phyloP scores from a whole-genome alignment of 768 basidiomycete species.

The Psilocybe cubensis region DNA sequence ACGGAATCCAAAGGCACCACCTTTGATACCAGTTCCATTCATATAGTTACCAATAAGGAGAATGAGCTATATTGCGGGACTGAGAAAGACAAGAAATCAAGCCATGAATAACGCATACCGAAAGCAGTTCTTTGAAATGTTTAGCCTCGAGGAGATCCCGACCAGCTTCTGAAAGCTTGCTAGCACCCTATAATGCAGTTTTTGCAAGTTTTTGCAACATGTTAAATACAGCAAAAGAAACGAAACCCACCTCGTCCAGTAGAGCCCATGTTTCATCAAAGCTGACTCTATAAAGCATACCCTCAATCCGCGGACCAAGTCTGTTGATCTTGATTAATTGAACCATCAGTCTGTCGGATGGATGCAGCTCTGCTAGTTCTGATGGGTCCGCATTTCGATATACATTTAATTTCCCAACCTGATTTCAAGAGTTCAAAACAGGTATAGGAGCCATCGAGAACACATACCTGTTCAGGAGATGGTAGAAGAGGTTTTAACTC shows the following conservation, averaged over 20 bases:
- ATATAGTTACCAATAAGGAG: conserved; percentile 97
- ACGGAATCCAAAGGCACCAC: conserved; percentile 96
- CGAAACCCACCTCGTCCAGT: conserved; percentile 70
- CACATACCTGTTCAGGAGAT: conserved; percentile 81
- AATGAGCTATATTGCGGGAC: conserved; percentile 74
- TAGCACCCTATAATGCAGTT: conserved; percentile 61
- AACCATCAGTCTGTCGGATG: conserved; percentile 96
- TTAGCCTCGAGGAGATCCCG: conserved; percentile 79
- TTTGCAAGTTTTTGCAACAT: background rate
- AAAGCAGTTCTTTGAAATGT: conserved; percentile 88
- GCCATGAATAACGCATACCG: conserved; percentile 47
- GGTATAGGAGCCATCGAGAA: background rate
- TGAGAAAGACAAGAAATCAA: background rate
- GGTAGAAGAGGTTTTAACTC: conserved; percentile 89
- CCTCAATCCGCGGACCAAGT: conserved; percentile 83
- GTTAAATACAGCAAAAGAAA: background rate
- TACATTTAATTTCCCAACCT: conserved; percentile 89
- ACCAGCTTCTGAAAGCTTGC: conserved; percentile 82
- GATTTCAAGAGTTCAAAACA: conserved; percentile 5
- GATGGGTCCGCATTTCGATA: conserved; percentile 86
- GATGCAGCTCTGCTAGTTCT: conserved; percentile 88
- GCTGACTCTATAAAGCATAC: conserved; percentile 91
- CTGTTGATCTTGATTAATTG: conserved; percentile 94
- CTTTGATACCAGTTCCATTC: conserved; percentile 95
- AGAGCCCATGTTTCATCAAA: conserved; percentile 88